Base-by-base conservation (phyloP, 2,329 filamentous ascomycete genomes). In the Penicillium sp. region DNA sequence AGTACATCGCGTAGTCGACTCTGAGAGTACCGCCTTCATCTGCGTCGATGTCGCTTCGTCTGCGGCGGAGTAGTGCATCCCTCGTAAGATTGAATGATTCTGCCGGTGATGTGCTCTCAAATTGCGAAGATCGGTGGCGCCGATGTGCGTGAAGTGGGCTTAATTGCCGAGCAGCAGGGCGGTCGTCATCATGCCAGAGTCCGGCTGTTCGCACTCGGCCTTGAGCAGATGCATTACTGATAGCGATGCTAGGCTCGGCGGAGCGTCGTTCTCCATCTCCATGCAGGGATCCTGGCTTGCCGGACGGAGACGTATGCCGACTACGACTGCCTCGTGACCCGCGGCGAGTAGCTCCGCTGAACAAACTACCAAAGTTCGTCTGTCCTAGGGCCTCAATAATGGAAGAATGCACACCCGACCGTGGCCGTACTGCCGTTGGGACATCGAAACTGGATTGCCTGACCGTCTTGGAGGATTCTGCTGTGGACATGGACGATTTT, bases 391-490 rank as follows among this genome's bases (percentile, higher is more conserved):
- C 50, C 51, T 69, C 66, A 6, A 67, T 55, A 12, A 67, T 59
- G 1, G 63, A 58, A 9, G 65, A 40, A 36, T 36, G 59, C 4
- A 64, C 55, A 14, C 58, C 57, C 12, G 59, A 55, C 13, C 64
- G 62, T 13, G 62, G 61, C 39, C 62, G 58, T 19, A 53, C 42
- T 33, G 58, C 54, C 14, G 42, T 41, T 7, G 55, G 46, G 3
- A 52, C 39, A 28, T 69, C 64, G 9, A 62, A 53, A 18, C 61
- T 64, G 12, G 63, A 64, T 25, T 70, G 65, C 45, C 64, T 69
- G 25, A 77, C 65, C 7, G 75, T 77, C 57, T 70, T 75, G 41
- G 70, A 64, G 10, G 75, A 77, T 30, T 74, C 73, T 11, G 74
- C 67, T 13, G 67, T 75, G n/a, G 74, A 77, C 44, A 75, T 59